Evolutionary conservation across 345 rosid species (phyloP), one percentile per base, ranked within the genome.

Genomic region (Euphorbia tirucalli): DNA sequence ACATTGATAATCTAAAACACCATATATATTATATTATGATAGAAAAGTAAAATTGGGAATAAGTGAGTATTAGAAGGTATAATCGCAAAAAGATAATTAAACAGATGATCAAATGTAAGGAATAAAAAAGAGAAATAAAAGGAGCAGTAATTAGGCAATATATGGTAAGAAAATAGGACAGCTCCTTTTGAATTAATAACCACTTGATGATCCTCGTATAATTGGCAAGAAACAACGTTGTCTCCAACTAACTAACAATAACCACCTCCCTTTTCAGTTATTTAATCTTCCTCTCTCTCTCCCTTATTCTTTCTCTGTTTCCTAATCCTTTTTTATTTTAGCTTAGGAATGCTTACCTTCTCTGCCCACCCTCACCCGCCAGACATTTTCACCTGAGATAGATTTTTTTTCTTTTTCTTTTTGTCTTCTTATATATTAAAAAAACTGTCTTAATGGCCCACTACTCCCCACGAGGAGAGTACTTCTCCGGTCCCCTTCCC

Each of bases 381-480:
- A 69, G 84, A 72, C 65, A 75, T n/a, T 65, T 35, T 65, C 16
- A 62, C 66, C 27, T 19, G 16, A 62, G 48, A 63, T 21, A 37
- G 24, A n/a, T n/a, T n/a, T n/a, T n/a, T n/a, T n/a, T n/a, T n/a
- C n/a, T n/a, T n/a, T n/a, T n/a, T n/a, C n/a, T n/a, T n/a, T n/a
- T n/a, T n/a, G n/a, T n/a, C n/a, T n/a, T n/a, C n/a, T n/a, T n/a
- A n/a, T n/a, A n/a, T n/a, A n/a, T n/a, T n/a, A n/a, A n/a, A n/a
- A n/a, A n/a, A n/a, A n/a, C n/a, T n/a, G n/a, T n/a, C n/a, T n/a
- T 2, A 18, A 85, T 87, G 92, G 69, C 81, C 75, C 87, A 81
- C 65, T 81, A 83, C 30, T 32, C 80, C 70, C 86, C 76, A 77
- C 83, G n/a, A n/a, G n/a, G 88, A 11, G 91, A 91, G 62, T 68